These are phyloP conservation scores for Zizania palustris DNA, from an alignment of 202 grass and related monocot genomes.

Conservation along the genomic window DNA sequence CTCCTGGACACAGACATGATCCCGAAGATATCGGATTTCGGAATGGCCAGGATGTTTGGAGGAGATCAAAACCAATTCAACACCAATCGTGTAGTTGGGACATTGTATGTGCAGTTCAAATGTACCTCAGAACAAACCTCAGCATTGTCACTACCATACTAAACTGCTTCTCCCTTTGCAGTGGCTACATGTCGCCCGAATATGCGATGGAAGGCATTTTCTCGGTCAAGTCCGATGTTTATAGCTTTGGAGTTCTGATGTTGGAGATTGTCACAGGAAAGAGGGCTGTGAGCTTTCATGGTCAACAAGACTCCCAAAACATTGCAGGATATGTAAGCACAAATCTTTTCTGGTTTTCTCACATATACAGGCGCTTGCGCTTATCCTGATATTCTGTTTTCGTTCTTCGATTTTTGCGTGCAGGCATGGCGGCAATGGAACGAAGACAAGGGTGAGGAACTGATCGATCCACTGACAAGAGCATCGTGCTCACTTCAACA, in stretches of 20 bases:
- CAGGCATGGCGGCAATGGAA: constrained; percentile 85
- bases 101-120: constrained; percentile 66
- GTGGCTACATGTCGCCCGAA: constrained; percentile 94
- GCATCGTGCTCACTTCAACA: constrained; percentile 44
- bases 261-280: constrained; percentile 77
- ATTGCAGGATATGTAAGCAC: constrained; percentile 79
- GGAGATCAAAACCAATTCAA: constrained; percentile 82
- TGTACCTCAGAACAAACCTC: not conserved
- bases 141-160: not conserved
- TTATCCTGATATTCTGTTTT: not conserved
- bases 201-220: constrained; percentile 97
- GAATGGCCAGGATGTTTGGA: constrained; percentile 86
- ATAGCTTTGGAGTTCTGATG: constrained; percentile 82
- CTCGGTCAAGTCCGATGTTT: constrained; percentile 86
- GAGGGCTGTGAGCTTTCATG: constrained; percentile 74
- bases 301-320: constrained; percentile 59
- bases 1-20: constrained; percentile 80
- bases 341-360: not conserved
- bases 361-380: constrained; percentile 8
- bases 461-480: constrained; percentile 70
- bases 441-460: constrained; percentile 62
- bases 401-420: not conserved
- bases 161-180: constrained; percentile 42
- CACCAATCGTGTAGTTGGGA: constrained; percentile 77
- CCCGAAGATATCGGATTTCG: constrained; percentile 93